Percentiles rank a stretch among this genome's conserved stretches.
Evolutionary conservation across 208 protist genomes (phyloP).

Genomic region (Entamoeba histolytica): DNA sequence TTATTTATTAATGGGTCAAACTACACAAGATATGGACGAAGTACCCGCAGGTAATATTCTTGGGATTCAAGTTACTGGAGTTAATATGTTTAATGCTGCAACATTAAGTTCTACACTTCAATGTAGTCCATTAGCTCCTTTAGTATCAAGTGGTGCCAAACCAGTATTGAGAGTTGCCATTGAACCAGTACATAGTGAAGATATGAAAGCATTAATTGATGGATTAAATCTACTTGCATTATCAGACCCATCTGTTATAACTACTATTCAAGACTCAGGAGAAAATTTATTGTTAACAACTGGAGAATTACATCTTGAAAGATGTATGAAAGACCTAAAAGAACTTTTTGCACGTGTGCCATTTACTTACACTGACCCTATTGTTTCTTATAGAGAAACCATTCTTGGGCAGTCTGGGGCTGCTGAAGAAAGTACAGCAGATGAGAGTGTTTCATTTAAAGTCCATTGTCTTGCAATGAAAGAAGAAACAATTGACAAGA

Average conservation of each 20-base stretch:
- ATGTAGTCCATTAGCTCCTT: slow-evolving; percentile 41
- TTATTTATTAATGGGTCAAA: slow-evolving; percentile 3
- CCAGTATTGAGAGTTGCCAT: slow-evolving; percentile 61
- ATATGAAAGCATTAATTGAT: slow-evolving; percentile 42
- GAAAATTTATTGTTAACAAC: slow-evolving; percentile 76
- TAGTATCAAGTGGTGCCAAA: slow-evolving; percentile 47
- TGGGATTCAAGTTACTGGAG: neutral
- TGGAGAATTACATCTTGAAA: slow-evolving; percentile 78
- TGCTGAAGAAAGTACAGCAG: neutral
- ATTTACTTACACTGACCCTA: slow-evolving; percentile 50
- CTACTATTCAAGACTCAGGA: slow-evolving; percentile 65
- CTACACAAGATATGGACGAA: neutral
- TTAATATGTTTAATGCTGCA: neutral
- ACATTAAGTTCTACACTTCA: neutral
- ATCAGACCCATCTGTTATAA: slow-evolving; percentile 69
- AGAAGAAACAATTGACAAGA: neutral
- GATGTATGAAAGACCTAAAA: slow-evolving; percentile 66
- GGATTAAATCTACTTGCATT: slow-evolving; percentile 72
- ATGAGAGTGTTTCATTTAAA: neutral
- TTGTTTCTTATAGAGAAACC: slow-evolving; percentile 55
- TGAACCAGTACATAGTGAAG: slow-evolving; percentile 48
- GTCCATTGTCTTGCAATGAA: neutral
- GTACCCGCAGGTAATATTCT: neutral
- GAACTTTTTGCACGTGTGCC: slow-evolving; percentile 50
- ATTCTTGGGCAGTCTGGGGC: slow-evolving; percentile 19